Conservation (phyloP, 2,329 filamentous ascomycete species). For the Beauveria caledonica region DNA sequence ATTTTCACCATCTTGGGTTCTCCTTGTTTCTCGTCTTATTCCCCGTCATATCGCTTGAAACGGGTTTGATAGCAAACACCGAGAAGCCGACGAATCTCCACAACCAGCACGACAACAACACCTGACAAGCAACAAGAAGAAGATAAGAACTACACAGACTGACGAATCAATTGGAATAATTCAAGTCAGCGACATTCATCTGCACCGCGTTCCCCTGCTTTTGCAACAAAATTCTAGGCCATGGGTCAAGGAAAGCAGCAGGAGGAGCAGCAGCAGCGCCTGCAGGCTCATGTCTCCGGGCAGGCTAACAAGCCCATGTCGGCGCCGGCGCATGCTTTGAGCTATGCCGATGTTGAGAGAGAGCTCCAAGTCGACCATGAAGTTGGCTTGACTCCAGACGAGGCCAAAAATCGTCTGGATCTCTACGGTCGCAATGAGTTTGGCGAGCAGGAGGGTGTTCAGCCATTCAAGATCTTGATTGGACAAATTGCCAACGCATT, state of each 20-base stretch:
- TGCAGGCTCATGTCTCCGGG: constrained; percentile 19
- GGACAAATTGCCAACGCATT: constrained; percentile 61
- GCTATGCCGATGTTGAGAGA: constrained; percentile 40
- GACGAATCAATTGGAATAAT: background rate
- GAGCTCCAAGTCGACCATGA: constrained; percentile 49
- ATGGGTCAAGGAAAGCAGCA: constrained; percentile 20
- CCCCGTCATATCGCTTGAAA: background rate
- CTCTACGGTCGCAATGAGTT: constrained; percentile 56
- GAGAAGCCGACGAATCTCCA: background rate
- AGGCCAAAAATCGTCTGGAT: constrained; percentile 46
- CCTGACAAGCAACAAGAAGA: background rate
- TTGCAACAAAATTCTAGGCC: constrained; percentile 9
- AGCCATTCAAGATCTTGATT: constrained; percentile 54
- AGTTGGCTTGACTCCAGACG: constrained; percentile 46
- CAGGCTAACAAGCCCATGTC: constrained; percentile 45
- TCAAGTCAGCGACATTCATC: background rate
- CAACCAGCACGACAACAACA: background rate
- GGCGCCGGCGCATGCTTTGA: constrained; percentile 54
- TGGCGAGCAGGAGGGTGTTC: constrained; percentile 51
- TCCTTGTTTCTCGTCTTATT: background rate
- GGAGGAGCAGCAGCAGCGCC: constrained; percentile 6
- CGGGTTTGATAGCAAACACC: background rate
- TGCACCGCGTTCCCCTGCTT: background rate
- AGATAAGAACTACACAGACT: too few relatives aligned
- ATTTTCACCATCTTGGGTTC: background rate